Evolutionary conservation across 1,284 basidiomycete species (phyloP), one percentile per base, ranked within the genome.

Genomic region (Fomitopsis betulina): DNA sequence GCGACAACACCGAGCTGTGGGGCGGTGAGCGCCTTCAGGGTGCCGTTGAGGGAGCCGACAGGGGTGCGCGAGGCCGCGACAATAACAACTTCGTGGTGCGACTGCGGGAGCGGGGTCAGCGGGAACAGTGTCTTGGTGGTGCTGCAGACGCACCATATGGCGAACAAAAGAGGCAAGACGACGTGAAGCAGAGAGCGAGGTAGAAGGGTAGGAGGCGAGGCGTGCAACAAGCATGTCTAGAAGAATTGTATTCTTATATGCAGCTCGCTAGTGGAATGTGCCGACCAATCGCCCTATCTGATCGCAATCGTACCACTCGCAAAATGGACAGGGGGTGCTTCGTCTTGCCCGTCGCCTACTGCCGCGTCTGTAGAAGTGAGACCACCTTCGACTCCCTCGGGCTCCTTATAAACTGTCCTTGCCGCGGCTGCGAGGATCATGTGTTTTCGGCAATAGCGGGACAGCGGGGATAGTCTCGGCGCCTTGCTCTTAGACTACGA

Each of bases 51-150:
- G 53, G 94, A 93, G 57, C 94, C 96, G 65, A 97, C 91, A 52
- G 97, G 96, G 8, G 97, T 99, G 66, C 97, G 89, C 58, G 92
- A 88, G 37, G 95, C 96, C 65, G 93, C 88, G 70, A 98, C 89
- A 78, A 99, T 97, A 79, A 93, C 96, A 67, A 92, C 93, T 85
- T 95, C 86, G 78, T 88, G 84, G 50, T 69, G 62, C 63, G 70
- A 73, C 67, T 71, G 57, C 23, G 49, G 52, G 39, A 52, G 54
- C 30, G 27, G 32, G 40, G 49, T 61, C 25, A 62, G 57, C 39
- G n/a, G 13, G 27, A 37, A 25, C 7, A n/a, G 5, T 49, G 37
- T 23, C 45, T n/a, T 0, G 23, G 1, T 6, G 17, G 35, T 2
- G 17, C 21, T n/a, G 49, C 30, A 23, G 5, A 68, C 72, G 42